Evolutionary conservation across 441 rosid genomes (phyloP).

Genomic region (Corymbia citriodora): DNA sequence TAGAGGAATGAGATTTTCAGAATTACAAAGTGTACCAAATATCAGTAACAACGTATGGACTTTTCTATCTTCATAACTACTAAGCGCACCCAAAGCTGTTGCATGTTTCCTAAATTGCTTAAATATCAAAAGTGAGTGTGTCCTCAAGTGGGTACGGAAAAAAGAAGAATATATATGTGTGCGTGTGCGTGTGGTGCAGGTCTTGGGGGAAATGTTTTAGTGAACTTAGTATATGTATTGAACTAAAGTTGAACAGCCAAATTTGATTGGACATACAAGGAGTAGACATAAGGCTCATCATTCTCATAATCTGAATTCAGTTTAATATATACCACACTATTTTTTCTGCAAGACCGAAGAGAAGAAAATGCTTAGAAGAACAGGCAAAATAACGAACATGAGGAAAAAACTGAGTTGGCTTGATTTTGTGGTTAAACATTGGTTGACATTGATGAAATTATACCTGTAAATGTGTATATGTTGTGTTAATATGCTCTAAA

Average conservation of each 20-base stretch:
- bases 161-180: background rate
- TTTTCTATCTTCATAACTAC: background rate
- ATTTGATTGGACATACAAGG: background rate
- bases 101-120: background rate
- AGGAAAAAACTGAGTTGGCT: fast-evolving
- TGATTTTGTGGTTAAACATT: too few relatives aligned
- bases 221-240: background rate
- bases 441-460: too few relatives aligned
- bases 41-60: background rate
- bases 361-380: background rate
- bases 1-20: background rate
- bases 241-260: background rate
- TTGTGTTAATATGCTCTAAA: background rate
- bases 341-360: background rate
- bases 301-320: background rate
- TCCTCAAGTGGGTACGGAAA: background rate
- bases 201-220: background rate
- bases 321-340: background rate
- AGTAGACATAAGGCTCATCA: background rate
- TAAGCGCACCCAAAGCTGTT: background rate
- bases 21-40: background rate
- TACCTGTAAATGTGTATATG: too few relatives aligned
- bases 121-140: background rate
- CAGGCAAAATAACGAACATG: background rate
- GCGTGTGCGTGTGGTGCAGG: background rate